Evolutionary conservation across 2,329 filamentous ascomycete genomes (phyloP), one percentile per base, ranked within the genome.

Genomic region (Cladosporium velox): DNA sequence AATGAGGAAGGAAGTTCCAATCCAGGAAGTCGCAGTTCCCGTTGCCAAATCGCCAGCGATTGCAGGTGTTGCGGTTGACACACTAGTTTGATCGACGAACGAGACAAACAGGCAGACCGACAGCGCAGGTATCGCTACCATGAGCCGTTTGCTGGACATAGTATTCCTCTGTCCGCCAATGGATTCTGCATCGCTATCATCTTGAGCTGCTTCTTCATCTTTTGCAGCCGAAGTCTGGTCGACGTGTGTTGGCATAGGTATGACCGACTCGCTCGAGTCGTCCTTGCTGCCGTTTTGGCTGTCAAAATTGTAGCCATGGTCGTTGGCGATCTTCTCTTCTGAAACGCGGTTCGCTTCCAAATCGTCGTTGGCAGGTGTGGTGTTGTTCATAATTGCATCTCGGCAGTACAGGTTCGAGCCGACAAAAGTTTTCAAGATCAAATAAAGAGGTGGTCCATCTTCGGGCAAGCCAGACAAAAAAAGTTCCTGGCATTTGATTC

Each of bases 1-100:
- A 28, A 86, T 79, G 1, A 84, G 73, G 66, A 84, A 86, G 2
- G 83, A 80, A 24, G 79, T 80, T 14, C 84, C 83, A 38, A 86
- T 81, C 84, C 84, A 86, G 14, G 60, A 64, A 64, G 60, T 64
- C 18, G 60, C 60, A 12, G 60, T 64, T 18, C 60, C 65, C 3
- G 65, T 67, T n/a, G 59, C n/a, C 3, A 67, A 35, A 44, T 64
- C 65, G 7, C 55, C 55, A 18, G 65, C 65, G 18, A 67, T 67
- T 26, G 65, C 65, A 5, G 65, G 65, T 18, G 65, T 67, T 1
- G 61, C 65, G 6, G 65, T 67, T 35, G 65, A 67, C 4, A 67
- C 65, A 28, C 60, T 64, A 2, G 65, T 67, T 32, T 67, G 65
- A 26, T 67, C 65, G 47, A 67, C 55, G 32, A 67, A 67, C 3